Evolutionary conservation across 164 flowering plant genomes (phyloP), one percentile per base, ranked within the genome.

Genomic region (Piper betle): DNA sequence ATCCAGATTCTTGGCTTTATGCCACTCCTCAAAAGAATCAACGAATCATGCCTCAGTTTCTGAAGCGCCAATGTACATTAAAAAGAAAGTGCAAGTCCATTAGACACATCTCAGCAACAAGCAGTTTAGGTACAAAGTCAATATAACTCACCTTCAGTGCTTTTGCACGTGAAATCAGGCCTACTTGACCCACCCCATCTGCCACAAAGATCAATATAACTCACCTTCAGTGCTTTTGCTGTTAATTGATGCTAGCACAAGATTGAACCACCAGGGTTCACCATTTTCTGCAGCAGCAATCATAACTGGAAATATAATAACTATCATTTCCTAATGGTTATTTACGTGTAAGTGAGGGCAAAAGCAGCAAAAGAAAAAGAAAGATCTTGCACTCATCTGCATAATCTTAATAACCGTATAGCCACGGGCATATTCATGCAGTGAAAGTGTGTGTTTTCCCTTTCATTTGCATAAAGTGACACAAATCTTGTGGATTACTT

Each of bases 181-280:
- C 99, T 81, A 72, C 99, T 91, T 52, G 97, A 94, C 72, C 97
- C 99, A 53, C 99, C 99, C 96, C 99, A 94, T 39, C 97, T 91
- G 83, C 71, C 33, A 40, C 4, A 60, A 33, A 12, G 2, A n/a
- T 20, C 11, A 41, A 53, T 12, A 66, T 12, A 15, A 67, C 81
- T 20, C 64, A 91, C 99, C 95, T 86, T 90, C 93, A 12, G 99
- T 90, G 71, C 93, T 90, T 78, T 81, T 88, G 78, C 97, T 91
- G 83, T 70, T 2, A 25, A 25, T 25, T 25, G 33, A 25, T 25
- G 33, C 2, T 25, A 25, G 33, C 2, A 2, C 2, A 25, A 25
- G 33, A 25, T 25, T 25, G 33, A 25, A 25, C 33, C 33, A 25
- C 1, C 33, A 25, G 33, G 33, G 33, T 25, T 25, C 33, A 25